A percentile compares a stretch with the other conserved stretches of the same genome.
Evolutionary conservation across 2,329 filamentous ascomycete species (phyloP).

Genomic region (Escovopsis weberi): DNA sequence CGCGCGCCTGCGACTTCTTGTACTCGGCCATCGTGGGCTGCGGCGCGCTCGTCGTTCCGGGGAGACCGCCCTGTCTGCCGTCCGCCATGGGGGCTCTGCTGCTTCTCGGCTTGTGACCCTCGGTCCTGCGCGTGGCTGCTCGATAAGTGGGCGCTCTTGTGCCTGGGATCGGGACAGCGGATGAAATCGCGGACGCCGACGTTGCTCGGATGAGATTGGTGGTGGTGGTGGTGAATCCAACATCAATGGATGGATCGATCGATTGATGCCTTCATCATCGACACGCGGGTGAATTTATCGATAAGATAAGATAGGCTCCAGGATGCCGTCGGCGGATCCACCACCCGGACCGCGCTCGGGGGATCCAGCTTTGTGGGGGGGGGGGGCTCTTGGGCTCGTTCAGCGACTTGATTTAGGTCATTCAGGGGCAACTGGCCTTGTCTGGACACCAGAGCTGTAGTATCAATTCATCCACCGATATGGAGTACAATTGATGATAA

Average conservation of each 20-base stretch:
- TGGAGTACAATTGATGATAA: too few relatives aligned
- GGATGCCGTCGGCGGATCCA: too few relatives aligned
- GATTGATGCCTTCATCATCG: neutral
- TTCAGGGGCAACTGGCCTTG: too few relatives aligned
- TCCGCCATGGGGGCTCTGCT: constrained; percentile 18
- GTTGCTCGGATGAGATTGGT: too few relatives aligned
- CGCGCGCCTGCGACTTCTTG: constrained; percentile 33
- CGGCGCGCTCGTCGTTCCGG: constrained; percentile 11
- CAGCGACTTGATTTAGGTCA: too few relatives aligned
- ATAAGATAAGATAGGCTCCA: neutral
- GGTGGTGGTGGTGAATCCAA: neutral
- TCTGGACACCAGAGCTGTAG: too few relatives aligned
- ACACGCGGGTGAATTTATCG: neutral
- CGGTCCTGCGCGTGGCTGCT: neutral
- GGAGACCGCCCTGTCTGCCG: constrained; percentile 13
- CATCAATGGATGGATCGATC: neutral
- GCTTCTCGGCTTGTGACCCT: neutral
- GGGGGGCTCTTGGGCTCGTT: too few relatives aligned
- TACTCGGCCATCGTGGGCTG: constrained; percentile 30
- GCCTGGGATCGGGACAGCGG: neutral
- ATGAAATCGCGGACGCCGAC: too few relatives aligned
- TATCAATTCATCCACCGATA: too few relatives aligned
- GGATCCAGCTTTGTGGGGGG: too few relatives aligned
- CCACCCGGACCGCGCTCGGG: too few relatives aligned
- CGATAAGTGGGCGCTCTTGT: neutral